Evolutionary conservation across 164 flowering plant genomes (phyloP), one percentile per base, ranked within the genome.

Genomic region (Macadamia tetraphylla): DNA sequence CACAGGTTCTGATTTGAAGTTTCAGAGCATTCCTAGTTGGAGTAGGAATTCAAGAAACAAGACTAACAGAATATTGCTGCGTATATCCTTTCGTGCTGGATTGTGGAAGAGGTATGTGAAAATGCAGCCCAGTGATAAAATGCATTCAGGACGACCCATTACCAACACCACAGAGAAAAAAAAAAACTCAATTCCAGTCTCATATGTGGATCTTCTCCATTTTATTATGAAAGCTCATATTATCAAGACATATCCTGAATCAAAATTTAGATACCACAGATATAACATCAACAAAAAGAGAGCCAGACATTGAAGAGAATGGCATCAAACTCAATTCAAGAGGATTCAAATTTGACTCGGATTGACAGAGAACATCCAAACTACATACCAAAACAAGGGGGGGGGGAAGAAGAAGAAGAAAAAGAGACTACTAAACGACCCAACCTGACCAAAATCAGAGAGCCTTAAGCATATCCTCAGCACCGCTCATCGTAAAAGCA

Each of bases 381-480:
- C 57, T 17, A 53, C 15, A 53, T 1, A 53, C 17, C 18, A 6
- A 51, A 51, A 51, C 9, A 6, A 51, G 14, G 23, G 23, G 23
- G 23, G 0, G 23, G 23, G n/a, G n/a, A n/a, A n/a, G 7, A 43
- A 46, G 13, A 46, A 9, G 51, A 46, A 46, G 7, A 3, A 46
- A 9, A 8, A 46, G 7, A 46, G 9, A 46, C 9, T 9, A 46
- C 13, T 46, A 1, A 11, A 46, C 8, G 15, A 7, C 60, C 60
- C 35, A 6, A 52, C 60, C 60, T 56, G 30, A 31, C 23, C 9
- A 31, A 30, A 52, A 13, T 78, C 78, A 81, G 35, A 81, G 78
- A 29, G 73, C 81, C 15, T 77, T 73, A 46, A 85, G 87, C 67
- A 86, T 82, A 46, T 86, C 90, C 51, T 88, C 90, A 0, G 93